phyloP scores from a whole-genome alignment of 257 asterid genomes.

The Solanum sitiens region DNA sequence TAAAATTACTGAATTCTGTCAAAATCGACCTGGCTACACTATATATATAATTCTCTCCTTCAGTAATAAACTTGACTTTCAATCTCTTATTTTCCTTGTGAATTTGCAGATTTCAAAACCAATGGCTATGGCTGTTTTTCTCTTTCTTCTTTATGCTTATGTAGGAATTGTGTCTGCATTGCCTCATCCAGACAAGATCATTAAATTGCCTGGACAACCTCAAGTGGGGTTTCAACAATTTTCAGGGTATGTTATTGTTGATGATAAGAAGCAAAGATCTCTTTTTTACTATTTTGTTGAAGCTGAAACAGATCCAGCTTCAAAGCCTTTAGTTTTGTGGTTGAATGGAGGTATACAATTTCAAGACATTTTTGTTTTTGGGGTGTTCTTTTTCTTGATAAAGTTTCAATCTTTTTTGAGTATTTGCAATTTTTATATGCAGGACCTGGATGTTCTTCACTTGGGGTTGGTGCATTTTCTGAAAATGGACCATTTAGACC shows the following conservation, averaged over 20 bases:
- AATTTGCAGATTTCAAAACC: constrained; percentile 1
- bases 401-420: not conserved
- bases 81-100: not conserved
- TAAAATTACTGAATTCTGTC: not conserved
- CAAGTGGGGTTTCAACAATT: constrained; percentile 46
- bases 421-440: constrained; percentile 2
- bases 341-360: constrained; percentile 51
- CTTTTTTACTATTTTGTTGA: constrained; percentile 63
- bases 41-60: not conserved
- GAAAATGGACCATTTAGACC: constrained; percentile 77
- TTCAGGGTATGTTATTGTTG: constrained; percentile 58
- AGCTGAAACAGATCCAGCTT: constrained; percentile 40
- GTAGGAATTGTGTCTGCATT: constrained; percentile 13
- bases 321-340: constrained; percentile 61
- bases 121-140: constrained; percentile 15
- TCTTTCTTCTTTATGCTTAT: constrained; percentile 20
- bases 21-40: no score
- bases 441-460: constrained; percentile 76
- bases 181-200: constrained; percentile 43
- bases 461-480: constrained; percentile 76
- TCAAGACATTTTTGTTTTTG: not conserved
- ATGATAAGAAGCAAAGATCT: constrained; percentile 34
- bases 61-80: not conserved
- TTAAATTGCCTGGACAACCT: constrained; percentile 57
- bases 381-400: not conserved